Base-by-base conservation (phyloP, 2,329 filamentous ascomycete species). In the Fusarium falciforme region DNA sequence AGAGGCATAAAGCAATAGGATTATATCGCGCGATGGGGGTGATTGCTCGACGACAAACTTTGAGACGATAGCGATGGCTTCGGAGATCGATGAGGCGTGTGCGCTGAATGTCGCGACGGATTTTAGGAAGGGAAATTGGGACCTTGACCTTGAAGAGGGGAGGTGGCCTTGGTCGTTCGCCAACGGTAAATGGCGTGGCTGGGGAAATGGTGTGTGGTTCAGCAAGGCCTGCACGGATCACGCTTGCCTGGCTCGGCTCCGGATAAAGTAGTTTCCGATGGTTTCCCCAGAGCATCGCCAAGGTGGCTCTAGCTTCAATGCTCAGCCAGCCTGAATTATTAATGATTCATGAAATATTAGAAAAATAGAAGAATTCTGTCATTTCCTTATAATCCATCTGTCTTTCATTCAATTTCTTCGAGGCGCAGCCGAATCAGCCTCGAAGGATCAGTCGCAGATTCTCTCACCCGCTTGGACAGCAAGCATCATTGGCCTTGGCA, bases 181-280 rank as follows among this genome's bases (percentile, higher is more conserved):
- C 77, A 80, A 73, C 77, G 71, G 76, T 79, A 81, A 84, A 84
- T 79, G 79, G 79, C 79, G 82, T 84, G 82, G 82, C 82, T 84
- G 82, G 82, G 81, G 78, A 61, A 63, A 52, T 72, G 61, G 49
- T 66, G 61, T 75, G 72, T 74, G 68, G 61, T 64, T 64, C 49
- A 64, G 61, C 61, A 44, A 58, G 49, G 35, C 9, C 17, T 36
- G 49, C 61, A 64, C 49, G 36, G 61, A 40, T 20, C 61, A 55
- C 9, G 44, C 33, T 10, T 25, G 68, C 44, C 71, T 58, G 35
- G 60, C 25, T 55, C 47, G 60, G 20, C 4, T 2, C 11, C 40
- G 72, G 73, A 71, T 7, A 6, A 9, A 36, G 0, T 57, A 29
- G n/a, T 20, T 1, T 16, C 55, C 64, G 58, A 40, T 17, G 5